phyloP scores from a whole-genome alignment of 768 basidiomycete genomes.

The Mycena belliarum region DNA sequence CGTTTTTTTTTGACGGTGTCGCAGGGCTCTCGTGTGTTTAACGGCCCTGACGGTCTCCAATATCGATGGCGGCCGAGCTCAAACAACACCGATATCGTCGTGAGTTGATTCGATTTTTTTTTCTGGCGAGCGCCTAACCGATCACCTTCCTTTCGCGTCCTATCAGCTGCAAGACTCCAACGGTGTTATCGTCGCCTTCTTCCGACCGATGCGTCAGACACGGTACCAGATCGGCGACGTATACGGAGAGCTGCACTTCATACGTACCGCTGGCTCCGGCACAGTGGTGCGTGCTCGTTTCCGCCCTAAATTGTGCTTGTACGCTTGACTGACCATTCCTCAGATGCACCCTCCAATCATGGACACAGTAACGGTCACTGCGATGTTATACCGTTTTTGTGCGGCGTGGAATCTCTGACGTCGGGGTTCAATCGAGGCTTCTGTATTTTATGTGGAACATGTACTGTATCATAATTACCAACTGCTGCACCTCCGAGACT shows the following conservation, averaged over 20 bases:
- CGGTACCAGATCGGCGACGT: slow-evolving; percentile 88
- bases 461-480: slow-evolving; percentile 13
- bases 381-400: slow-evolving; percentile 85
- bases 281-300: slow-evolving; percentile 61
- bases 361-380: slow-evolving; percentile 84
- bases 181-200: slow-evolving; percentile 74
- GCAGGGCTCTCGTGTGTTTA: slow-evolving; percentile 70
- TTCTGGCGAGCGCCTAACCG: slow-evolving; percentile 17
- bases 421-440: not conserved
- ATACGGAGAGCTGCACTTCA: slow-evolving; percentile 82
- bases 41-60: slow-evolving; percentile 77
- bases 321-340: slow-evolving; percentile 11
- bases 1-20: slow-evolving; percentile 13
- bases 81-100: slow-evolving; percentile 58
- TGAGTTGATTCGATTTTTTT: slow-evolving; percentile 35
- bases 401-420: slow-evolving; percentile 49
- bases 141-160: slow-evolving; percentile 19
- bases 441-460: slow-evolving; percentile 17
- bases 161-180: slow-evolving; percentile 71
- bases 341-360: slow-evolving; percentile 89
- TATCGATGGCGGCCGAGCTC: slow-evolving; percentile 81
- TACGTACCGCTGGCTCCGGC: slow-evolving; percentile 75
- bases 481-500: not conserved
- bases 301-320: not conserved
- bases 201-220: slow-evolving; percentile 73